Conservation (phyloP, 2,329 filamentous ascomycete species). For the Fusarium albidum region DNA sequence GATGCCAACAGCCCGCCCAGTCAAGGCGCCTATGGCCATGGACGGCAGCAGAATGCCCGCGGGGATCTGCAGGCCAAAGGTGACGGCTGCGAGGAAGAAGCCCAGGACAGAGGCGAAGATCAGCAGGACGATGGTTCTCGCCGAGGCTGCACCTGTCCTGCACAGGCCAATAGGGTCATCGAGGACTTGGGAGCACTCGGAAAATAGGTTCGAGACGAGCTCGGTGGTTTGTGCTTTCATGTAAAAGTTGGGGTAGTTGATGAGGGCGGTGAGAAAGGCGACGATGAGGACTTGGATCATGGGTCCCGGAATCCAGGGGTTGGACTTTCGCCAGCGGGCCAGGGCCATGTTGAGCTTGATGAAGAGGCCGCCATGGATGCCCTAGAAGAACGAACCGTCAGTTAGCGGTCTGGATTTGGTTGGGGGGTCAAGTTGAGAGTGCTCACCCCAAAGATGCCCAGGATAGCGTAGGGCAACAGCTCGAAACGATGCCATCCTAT, state of each 20-base stretch:
- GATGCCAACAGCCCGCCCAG: slow-evolving; percentile 88
- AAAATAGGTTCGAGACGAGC: slow-evolving; percentile 89
- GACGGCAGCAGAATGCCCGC: slow-evolving; percentile 96
- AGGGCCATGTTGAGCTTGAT: slow-evolving; percentile 94
- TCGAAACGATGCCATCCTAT: slow-evolving; percentile 95
- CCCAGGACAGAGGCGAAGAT: slow-evolving; percentile 84
- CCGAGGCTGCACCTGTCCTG: slow-evolving; percentile 83
- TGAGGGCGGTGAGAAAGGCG: slow-evolving; percentile 80
- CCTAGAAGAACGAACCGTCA: slow-evolving; percentile 51
- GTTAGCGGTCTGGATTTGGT: neutral
- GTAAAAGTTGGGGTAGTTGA: slow-evolving; percentile 96
- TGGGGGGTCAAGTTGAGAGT: neutral
- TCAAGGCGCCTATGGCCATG: slow-evolving; percentile 93
- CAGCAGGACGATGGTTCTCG: slow-evolving; percentile 82
- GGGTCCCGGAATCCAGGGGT: slow-evolving; percentile 73
- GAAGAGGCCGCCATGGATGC: slow-evolving; percentile 93
- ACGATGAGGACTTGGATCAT: slow-evolving; percentile 82
- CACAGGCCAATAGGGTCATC: slow-evolving; percentile 93
- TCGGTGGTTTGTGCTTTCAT: slow-evolving; percentile 94
- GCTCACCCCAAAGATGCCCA: slow-evolving; percentile 82
- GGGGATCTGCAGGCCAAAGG: slow-evolving; percentile 93
- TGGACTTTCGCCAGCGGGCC: slow-evolving; percentile 78
- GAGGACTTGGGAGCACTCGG: slow-evolving; percentile 82
- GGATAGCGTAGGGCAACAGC: slow-evolving; percentile 83
- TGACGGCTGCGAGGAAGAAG: slow-evolving; percentile 84